Evolutionary conservation across 768 basidiomycete species (phyloP).

Genomic region (Cystofilobasidium capitatum): DNA sequence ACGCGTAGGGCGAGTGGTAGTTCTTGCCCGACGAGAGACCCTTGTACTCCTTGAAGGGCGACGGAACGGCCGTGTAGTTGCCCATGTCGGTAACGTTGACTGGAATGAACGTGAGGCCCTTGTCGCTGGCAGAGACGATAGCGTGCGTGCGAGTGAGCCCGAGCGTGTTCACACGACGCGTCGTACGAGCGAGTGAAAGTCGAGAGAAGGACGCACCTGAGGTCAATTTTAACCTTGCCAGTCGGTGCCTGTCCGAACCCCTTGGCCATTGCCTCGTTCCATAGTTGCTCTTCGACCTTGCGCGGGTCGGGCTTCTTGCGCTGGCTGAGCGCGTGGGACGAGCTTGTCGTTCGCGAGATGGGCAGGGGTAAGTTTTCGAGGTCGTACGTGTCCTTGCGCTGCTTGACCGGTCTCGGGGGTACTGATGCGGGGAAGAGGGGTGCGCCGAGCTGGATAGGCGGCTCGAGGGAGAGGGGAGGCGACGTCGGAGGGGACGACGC

Average conservation of each 20-base stretch:
- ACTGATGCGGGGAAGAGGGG: background rate
- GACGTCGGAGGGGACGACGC: background rate
- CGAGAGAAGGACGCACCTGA: background rate
- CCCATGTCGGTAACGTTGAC: background rate
- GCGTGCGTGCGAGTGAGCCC: too few species aligned
- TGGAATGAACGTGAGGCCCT: background rate
- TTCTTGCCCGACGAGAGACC: background rate
- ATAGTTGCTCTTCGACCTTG: background rate
- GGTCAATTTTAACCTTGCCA: background rate
- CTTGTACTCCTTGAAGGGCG: background rate
- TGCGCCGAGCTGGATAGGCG: background rate
- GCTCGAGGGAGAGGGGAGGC: background rate
- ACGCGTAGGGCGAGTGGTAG: background rate
- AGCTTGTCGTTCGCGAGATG: background rate
- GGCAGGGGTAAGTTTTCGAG: background rate
- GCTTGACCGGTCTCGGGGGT: background rate
- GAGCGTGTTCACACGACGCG: too few species aligned
- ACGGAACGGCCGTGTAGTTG: background rate
- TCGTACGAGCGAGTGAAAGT: too few species aligned
- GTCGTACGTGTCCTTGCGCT: background rate
- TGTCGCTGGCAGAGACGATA: too few species aligned
- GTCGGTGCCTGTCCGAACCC: background rate
- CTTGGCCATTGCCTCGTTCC: background rate
- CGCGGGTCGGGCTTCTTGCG: background rate
- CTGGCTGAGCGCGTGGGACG: background rate